Evolutionary conservation across 2,329 filamentous ascomycete species (phyloP).

Genomic region (Cladobotryum mycophilum): DNA sequence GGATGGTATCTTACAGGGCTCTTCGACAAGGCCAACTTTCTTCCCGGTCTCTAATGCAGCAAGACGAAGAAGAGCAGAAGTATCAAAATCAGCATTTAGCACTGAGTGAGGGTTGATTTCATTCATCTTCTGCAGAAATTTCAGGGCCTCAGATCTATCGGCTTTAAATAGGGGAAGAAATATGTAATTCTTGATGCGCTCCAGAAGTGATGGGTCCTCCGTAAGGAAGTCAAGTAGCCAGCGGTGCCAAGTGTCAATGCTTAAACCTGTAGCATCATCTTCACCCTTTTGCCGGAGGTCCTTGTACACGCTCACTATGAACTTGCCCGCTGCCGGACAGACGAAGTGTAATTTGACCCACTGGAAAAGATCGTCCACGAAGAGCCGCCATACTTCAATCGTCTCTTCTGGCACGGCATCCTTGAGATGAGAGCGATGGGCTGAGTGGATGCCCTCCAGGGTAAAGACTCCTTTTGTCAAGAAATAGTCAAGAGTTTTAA

Average conservation of each 20-base stretch:
- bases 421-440: constrained; percentile 36
- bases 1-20: constrained; percentile 45
- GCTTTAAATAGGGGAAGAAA: constrained; percentile 57
- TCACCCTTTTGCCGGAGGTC: constrained; percentile 31
- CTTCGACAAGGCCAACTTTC: constrained; percentile 62
- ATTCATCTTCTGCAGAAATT: constrained; percentile 55
- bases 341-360: constrained; percentile 54
- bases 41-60: constrained; percentile 66
- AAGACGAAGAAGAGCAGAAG: constrained; percentile 54
- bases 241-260: constrained; percentile 44
- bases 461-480: constrained; percentile 53
- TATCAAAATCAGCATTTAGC: constrained; percentile 40
- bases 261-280: constrained; percentile 21
- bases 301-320: constrained; percentile 52
- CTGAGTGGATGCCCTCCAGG: constrained; percentile 37
- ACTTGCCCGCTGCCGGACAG: constrained; percentile 54
- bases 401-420: constrained; percentile 10
- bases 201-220: constrained; percentile 46
- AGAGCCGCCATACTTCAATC: constrained; percentile 42
- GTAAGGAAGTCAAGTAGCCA: constrained; percentile 49
- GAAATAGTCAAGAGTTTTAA: constrained; percentile 61
- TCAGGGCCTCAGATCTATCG: constrained; percentile 46
- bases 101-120: constrained; percentile 40
- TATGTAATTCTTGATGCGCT: constrained; percentile 58
- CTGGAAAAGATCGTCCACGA: constrained; percentile 43